These are phyloP conservation scores for Saturnispora zaruensis DNA, from an alignment of 805 yeast genomes.

Conservation along the genomic window DNA sequence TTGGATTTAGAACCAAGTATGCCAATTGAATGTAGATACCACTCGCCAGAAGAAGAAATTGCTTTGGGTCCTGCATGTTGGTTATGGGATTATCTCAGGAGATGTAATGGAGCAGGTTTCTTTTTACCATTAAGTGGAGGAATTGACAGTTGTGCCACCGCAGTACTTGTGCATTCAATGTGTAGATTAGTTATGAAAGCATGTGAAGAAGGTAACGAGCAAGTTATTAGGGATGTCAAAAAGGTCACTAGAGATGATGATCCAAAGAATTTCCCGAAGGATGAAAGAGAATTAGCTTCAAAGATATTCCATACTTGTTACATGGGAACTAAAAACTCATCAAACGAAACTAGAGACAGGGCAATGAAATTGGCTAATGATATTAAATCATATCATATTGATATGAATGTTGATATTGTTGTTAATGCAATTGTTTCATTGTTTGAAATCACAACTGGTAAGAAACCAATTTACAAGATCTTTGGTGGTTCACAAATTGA, in stretches of 20 bases:
- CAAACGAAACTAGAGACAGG: conserved; percentile 74
- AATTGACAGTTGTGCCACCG: conserved; percentile 96
- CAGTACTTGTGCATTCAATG: conserved; percentile 91
- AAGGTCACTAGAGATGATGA: conserved; percentile 46
- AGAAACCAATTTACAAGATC: conserved; percentile 77
- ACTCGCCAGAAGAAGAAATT: conserved; percentile 89
- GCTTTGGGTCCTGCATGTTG: conserved; percentile 99
- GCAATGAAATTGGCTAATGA: conserved; percentile 66
- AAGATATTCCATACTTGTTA: conserved; percentile 80
- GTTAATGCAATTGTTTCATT: conserved; percentile 67
- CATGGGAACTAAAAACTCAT: conserved; percentile 95
- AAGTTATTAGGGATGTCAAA: conserved; percentile 72
- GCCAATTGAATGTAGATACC: conserved; percentile 46
- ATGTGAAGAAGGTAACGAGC: conserved; percentile 56
- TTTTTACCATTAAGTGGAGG: conserved; percentile 96
- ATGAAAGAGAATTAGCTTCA: conserved; percentile 68
- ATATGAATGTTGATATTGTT: conserved; percentile 81
- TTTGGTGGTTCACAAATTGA: conserved; percentile 92
- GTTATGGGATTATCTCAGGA: conserved; percentile 96
- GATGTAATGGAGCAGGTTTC: conserved; percentile 85
- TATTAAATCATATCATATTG: conserved; percentile 85
- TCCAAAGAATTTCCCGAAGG: conserved; percentile 43
- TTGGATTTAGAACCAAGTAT: conserved; percentile 52
- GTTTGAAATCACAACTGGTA: conserved; percentile 86
- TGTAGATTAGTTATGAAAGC: conserved; percentile 74